A percentile compares a stretch with the other conserved stretches of the same genome.
Evolutionary conservation across 768 basidiomycete species (phyloP).

Genomic region (Leucogyrophana mollusca): DNA sequence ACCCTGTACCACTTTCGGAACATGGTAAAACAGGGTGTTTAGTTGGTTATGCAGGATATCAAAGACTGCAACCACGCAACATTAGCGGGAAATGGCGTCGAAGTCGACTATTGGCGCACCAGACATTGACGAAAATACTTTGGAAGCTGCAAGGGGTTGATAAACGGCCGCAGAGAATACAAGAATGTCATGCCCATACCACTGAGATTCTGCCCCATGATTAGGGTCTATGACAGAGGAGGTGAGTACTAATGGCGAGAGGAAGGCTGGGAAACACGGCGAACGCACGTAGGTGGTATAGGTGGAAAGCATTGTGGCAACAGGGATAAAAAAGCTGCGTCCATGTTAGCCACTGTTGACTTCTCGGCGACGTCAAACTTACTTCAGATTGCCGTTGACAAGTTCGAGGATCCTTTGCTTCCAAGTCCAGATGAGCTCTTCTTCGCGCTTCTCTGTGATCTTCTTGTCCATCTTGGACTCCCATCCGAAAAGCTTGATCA

Average conservation of each 20-base stretch:
- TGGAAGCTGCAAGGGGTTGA: conserved; percentile 22
- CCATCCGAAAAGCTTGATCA: conserved; percentile 74
- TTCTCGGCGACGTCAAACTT: background rate
- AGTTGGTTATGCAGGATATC: conserved; percentile 54
- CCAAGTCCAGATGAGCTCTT: conserved; percentile 56
- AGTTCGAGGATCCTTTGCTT: conserved; percentile 52
- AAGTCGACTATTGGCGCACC: no score
- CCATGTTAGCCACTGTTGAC: background rate
- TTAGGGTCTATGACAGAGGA: background rate
- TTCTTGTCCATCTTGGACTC: conserved; percentile 53
- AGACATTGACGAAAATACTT: conserved; percentile 36
- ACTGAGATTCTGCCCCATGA: conserved; percentile 3
- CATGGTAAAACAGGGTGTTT: conserved; percentile 26
- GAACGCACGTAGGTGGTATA: conserved; percentile 54
- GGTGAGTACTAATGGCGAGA: background rate
- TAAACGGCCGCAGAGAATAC: background rate
- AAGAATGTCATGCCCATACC: background rate
- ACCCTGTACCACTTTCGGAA: conserved; percentile 25
- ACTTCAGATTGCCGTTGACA: conserved; percentile 30
- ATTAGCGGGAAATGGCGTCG: no score
- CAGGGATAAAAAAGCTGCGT: conserved; percentile 54
- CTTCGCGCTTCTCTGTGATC: conserved; percentile 56
- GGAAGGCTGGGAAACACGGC: background rate
- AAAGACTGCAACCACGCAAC: conserved; percentile 40
- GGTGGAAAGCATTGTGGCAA: conserved; percentile 62